Conservation (phyloP, 1,284 basidiomycete genomes). For the Hortiboletus rubellus region DNA sequence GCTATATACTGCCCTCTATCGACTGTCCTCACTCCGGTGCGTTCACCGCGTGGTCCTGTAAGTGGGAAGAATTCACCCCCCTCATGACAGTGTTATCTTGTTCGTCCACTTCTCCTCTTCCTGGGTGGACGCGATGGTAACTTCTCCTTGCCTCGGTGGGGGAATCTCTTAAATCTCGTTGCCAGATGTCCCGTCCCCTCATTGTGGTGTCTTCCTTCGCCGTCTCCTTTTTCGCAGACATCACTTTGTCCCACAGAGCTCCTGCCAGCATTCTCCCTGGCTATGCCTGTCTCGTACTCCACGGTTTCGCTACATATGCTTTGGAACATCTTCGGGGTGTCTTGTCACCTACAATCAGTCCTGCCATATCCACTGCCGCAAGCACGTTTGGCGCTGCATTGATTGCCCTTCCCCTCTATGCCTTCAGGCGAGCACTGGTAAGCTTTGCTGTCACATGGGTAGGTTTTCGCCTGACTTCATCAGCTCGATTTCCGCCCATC, state of each 20-base stretch:
- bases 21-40: slow-evolving; percentile 64
- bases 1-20: slow-evolving; percentile 61
- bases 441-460: slow-evolving; percentile 23
- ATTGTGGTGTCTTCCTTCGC: slow-evolving; percentile 46
- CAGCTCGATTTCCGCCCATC: slow-evolving; percentile 42
- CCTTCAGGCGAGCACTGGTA: slow-evolving; percentile 58
- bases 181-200: slow-evolving; percentile 47
- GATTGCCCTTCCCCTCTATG: slow-evolving; percentile 62
- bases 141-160: slow-evolving; percentile 46
- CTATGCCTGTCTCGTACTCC: slow-evolving; percentile 60
- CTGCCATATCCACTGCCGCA: slow-evolving; percentile 51
- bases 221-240: slow-evolving; percentile 55
- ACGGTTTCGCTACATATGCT: slow-evolving; percentile 57
- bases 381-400: slow-evolving; percentile 62
- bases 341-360: slow-evolving; percentile 56
- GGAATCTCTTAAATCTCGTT: background rate
- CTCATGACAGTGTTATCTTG: slow-evolving; percentile 53
- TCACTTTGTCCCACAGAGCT: slow-evolving; percentile 46
- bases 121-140: slow-evolving; percentile 57
- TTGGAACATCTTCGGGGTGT: slow-evolving; percentile 61
- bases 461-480: slow-evolving; percentile 8
- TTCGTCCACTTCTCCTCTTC: slow-evolving; percentile 66
- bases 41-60: slow-evolving; percentile 15
- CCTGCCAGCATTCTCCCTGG: slow-evolving; percentile 54
- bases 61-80: background rate